A percentile compares a stretch with the other conserved stretches of the same genome.
Conservation (phyloP, 2,329 filamentous ascomycete genomes). For the Colletotrichum costaricense region DNA sequence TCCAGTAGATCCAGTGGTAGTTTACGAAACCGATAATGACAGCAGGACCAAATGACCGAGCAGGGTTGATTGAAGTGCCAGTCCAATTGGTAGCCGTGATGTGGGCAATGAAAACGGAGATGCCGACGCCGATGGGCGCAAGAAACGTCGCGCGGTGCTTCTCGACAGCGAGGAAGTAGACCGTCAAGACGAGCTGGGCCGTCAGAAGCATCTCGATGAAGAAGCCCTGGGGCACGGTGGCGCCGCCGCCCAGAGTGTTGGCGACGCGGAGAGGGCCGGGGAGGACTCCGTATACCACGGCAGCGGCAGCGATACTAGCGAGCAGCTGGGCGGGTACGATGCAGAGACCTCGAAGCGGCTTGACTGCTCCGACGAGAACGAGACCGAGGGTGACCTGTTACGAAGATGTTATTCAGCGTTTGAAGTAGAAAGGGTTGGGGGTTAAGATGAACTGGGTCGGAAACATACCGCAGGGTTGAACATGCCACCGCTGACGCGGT, state of each 20-base stretch:
- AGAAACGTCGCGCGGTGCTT: conserved; percentile 79
- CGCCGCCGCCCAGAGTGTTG: conserved; percentile 63
- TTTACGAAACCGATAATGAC: conserved; percentile 53
- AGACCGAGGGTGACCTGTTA: conserved; percentile 65
- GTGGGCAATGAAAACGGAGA: conserved; percentile 73
- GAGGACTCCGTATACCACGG: conserved; percentile 65
- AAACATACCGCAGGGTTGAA: conserved; percentile 53
- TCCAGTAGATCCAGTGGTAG: conserved; percentile 64
- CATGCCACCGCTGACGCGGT: conserved; percentile 62
- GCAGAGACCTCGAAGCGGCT: conserved; percentile 59
- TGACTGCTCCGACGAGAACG: conserved; percentile 66
- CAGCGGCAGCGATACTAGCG: conserved; percentile 68
- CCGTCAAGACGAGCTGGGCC: conserved; percentile 71
- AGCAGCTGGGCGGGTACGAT: conserved; percentile 68
- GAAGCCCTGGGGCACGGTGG: conserved; percentile 66
- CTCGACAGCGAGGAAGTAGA: conserved; percentile 77
- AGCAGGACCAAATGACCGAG: conserved; percentile 61
- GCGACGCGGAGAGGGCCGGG: conserved; percentile 65
- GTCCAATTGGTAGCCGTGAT: conserved; percentile 57
- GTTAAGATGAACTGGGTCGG: background rate
- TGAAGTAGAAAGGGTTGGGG: background rate
- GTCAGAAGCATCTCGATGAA: conserved; percentile 78
- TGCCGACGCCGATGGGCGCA: conserved; percentile 77
- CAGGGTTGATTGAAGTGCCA: conserved; percentile 61
- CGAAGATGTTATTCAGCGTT: background rate